Conservation (phyloP, 208 protist species). For the Trypanosoma boissoni region DNA sequence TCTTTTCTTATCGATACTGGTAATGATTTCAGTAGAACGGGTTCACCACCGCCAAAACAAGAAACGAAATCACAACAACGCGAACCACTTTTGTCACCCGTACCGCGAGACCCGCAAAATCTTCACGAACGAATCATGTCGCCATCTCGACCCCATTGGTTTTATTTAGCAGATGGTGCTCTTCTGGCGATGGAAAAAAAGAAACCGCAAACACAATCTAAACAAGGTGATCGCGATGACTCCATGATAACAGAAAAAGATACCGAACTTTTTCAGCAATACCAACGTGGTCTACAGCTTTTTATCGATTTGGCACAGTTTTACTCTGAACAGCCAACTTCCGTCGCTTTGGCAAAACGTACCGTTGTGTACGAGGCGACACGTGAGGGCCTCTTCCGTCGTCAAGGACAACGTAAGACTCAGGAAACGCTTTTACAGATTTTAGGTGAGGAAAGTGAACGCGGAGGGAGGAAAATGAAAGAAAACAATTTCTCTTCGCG, state of each 20-base stretch:
- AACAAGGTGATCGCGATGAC: not conserved
- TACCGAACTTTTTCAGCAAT: slow-evolving; percentile 1
- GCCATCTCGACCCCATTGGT: too few relatives aligned
- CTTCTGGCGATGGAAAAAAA: too few relatives aligned
- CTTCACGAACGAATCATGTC: not conserved
- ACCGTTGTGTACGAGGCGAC: slow-evolving; percentile 11
- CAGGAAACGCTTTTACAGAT: slow-evolving; percentile 2
- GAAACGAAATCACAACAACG: not conserved
- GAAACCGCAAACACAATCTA: not conserved
- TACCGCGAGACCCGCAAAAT: not conserved
- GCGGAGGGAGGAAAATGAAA: too few relatives aligned
- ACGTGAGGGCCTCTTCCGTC: slow-evolving; percentile 12
- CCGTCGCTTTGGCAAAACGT: not conserved
- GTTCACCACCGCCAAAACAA: not conserved
- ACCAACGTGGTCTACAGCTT: slow-evolving; percentile 2
- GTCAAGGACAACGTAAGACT: slow-evolving; percentile 1
- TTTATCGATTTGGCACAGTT: slow-evolving; percentile 10
- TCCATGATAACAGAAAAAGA: not conserved
- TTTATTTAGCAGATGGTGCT: too few relatives aligned
- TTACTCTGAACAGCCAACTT: not conserved
- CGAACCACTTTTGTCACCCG: not conserved
- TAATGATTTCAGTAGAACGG: not conserved
- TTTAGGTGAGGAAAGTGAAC: not conserved
- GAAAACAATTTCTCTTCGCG: too few relatives aligned
- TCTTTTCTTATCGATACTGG: not conserved